phyloP scores from a whole-genome alignment of 2,329 filamentous ascomycete genomes.

The Pseudogymnoascus verrucosus region DNA sequence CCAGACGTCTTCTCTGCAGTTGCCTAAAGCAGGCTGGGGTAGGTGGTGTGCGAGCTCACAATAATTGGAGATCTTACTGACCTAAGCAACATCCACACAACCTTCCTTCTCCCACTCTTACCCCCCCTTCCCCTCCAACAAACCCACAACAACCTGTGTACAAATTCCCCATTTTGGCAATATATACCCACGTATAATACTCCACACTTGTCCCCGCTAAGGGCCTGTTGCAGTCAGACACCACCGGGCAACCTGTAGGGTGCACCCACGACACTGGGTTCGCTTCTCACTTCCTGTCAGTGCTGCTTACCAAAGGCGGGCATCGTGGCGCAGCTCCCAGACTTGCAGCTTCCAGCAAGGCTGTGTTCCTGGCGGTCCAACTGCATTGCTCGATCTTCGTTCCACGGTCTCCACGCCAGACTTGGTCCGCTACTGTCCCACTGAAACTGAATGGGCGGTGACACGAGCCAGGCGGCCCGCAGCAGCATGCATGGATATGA shows the following conservation, averaged over 20 bases:
- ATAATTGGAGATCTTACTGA: neutral
- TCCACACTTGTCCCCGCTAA: neutral
- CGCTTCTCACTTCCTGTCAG: conserved; percentile 6
- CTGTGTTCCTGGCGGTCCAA: conserved; percentile 1
- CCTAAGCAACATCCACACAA: conserved; percentile 1
- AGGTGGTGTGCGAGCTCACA: conserved; percentile 1
- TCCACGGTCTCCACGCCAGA: neutral
- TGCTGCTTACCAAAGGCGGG: neutral
- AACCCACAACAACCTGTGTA: conserved; percentile 1
- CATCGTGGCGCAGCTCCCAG: conserved; percentile 1
- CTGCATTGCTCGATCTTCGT: neutral
- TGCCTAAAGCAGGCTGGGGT: conserved; percentile 1
- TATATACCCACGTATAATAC: conserved; percentile 2
- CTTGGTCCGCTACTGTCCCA: neutral
- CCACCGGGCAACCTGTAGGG: neutral
- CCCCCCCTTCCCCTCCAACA: conserved; percentile 1
- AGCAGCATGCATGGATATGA: conserved; percentile 3
- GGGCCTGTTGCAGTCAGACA: neutral
- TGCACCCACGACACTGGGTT: neutral
- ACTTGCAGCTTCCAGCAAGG: conserved; percentile 3
- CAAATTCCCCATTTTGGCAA: conserved; percentile 2
- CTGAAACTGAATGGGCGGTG: conserved; percentile 5
- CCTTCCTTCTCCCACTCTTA: neutral
- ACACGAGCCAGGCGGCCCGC: conserved; percentile 2
- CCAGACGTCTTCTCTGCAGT: neutral